These are phyloP conservation scores for Psidium guajava DNA, from an alignment of 345 rosid species.

Conservation along the genomic window DNA sequence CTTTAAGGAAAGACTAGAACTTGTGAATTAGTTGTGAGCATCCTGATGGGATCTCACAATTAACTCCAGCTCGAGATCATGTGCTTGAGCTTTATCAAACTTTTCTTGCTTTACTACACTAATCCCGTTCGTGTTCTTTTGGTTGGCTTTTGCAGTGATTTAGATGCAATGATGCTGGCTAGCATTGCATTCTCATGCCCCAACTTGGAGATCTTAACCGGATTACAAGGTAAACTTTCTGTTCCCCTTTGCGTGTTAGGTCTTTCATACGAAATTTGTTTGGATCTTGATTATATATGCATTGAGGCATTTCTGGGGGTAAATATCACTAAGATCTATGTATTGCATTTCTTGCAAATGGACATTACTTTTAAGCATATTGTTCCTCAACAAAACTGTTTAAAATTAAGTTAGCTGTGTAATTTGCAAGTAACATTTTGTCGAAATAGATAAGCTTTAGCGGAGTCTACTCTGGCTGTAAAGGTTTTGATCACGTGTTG, in stretches of 20 bases:
- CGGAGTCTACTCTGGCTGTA: neutral
- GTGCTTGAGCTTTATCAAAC: neutral
- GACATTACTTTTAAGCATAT: too few relatives aligned
- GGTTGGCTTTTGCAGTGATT: slow-evolving; percentile 43
- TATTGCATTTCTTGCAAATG: too few relatives aligned
- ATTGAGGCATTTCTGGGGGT: neutral
- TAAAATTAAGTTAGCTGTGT: neutral
- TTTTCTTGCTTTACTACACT: neutral
- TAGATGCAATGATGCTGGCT: slow-evolving; percentile 79
- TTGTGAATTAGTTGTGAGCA: too few relatives aligned
- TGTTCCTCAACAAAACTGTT: too few relatives aligned
- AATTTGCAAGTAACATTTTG: neutral
- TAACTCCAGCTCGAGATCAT: too few relatives aligned
- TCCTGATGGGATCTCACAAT: too few relatives aligned
- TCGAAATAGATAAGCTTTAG: neutral
- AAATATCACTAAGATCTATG: too few relatives aligned
- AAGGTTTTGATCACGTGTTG: neutral
- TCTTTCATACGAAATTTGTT: neutral
- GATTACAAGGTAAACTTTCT: slow-evolving; percentile 59
- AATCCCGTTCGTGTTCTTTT: neutral
- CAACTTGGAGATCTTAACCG: slow-evolving; percentile 60
- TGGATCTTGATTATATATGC: neutral
- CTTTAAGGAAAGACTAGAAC: too few relatives aligned
- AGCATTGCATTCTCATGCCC: slow-evolving; percentile 95
- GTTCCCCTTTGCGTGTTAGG: neutral